Conservation (phyloP, 352 stramenopile species). For the Bremia lactucae region DNA sequence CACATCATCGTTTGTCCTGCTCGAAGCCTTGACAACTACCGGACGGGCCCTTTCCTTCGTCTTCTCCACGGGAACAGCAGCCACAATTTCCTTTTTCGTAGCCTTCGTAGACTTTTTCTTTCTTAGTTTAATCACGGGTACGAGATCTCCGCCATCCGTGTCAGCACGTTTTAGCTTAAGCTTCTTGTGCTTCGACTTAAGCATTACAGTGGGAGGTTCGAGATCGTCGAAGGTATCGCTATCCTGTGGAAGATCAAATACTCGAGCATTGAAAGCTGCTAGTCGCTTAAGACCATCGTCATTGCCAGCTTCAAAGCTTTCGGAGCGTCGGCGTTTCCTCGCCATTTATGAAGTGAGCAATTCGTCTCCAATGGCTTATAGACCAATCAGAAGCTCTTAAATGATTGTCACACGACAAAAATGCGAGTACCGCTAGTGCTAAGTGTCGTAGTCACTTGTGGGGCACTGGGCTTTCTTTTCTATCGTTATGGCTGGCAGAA, state of each 20-base stretch:
- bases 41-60: constrained; percentile 7
- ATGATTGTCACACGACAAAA: background rate
- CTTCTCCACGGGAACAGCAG: background rate
- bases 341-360: constrained; percentile 11
- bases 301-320: constrained; percentile 15
- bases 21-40: constrained; percentile 6
- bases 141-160: constrained; percentile 16
- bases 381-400: constrained; percentile 10
- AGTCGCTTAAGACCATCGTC: constrained; percentile 33
- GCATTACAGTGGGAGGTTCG: constrained; percentile 29
- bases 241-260: constrained; percentile 40
- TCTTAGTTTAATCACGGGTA: constrained; percentile 29
- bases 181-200: constrained; percentile 24
- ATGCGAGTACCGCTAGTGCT: constrained; percentile 9
- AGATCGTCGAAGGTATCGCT: background rate
- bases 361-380: constrained; percentile 9
- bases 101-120: constrained; percentile 10
- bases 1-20: background rate
- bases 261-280: constrained; percentile 35
- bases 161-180: constrained; percentile 15
- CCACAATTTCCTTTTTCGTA: constrained; percentile 16
- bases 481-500: background rate
- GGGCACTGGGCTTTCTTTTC: background rate
- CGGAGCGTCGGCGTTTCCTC: constrained; percentile 32
- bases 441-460: constrained; percentile 1